Evolutionary conservation across 331 rosid genomes (phyloP).

Genomic region (Malus hybrid): DNA sequence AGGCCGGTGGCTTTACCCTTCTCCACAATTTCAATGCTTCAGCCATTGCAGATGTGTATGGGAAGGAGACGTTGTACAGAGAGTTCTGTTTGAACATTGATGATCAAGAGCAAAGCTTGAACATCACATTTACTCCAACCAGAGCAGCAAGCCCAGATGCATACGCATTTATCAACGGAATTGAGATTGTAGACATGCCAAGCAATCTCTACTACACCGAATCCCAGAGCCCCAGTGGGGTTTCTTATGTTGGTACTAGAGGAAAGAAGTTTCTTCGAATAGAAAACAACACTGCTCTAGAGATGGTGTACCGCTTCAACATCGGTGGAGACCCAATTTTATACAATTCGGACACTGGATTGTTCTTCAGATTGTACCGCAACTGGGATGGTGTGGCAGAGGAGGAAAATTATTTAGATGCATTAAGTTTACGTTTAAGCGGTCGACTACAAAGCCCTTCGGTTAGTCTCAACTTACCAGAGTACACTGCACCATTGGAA

Average conservation of each 20-base stretch:
- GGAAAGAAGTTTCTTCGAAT: background rate
- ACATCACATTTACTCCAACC: conserved; percentile 16
- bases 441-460: background rate
- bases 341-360: background rate
- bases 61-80: background rate
- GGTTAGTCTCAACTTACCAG: background rate
- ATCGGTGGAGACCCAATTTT: background rate
- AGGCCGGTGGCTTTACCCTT: conserved; percentile 1
- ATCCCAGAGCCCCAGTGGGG: background rate
- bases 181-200: conserved; percentile 34
- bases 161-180: conserved; percentile 30
- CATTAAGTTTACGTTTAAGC: fast-evolving
- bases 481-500: background rate
- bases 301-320: conserved; percentile 4
- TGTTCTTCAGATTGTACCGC: background rate
- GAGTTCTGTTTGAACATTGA: conserved; percentile 16
- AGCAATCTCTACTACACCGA: conserved; percentile 12
- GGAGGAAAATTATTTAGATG: background rate
- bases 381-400: too few species aligned
- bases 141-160: background rate
- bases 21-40: conserved; percentile 20
- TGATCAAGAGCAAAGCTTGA: background rate
- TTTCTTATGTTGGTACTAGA: background rate
- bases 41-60: background rate
- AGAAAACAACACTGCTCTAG: background rate